Conservation (phyloP, 768 basidiomycete genomes). For the Leccinellum rugosiceps region DNA sequence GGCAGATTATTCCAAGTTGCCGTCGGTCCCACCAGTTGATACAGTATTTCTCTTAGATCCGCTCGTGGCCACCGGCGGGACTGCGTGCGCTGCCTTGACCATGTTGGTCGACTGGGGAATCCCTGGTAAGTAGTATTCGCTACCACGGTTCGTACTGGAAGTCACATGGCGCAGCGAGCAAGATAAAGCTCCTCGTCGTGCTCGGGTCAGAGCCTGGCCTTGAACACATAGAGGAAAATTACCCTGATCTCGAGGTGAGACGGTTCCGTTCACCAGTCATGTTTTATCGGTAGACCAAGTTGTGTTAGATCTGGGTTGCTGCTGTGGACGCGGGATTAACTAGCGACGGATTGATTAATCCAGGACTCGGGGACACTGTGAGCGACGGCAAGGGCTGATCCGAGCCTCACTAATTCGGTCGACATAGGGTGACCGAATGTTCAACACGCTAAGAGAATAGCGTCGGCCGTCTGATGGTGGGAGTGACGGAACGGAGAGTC, state of each 20-base stretch:
- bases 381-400: slow-evolving; percentile 26
- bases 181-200: slow-evolving; percentile 80
- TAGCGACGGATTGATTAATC: slow-evolving; percentile 73
- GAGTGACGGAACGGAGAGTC: too few species aligned
- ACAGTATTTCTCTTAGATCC: slow-evolving; percentile 88
- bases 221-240: slow-evolving; percentile 55
- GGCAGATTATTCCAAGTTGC: slow-evolving; percentile 88
- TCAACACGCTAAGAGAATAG: slow-evolving; percentile 60
- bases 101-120: slow-evolving; percentile 89
- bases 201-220: slow-evolving; percentile 79
- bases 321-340: slow-evolving; percentile 77
- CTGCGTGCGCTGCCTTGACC: slow-evolving; percentile 78
- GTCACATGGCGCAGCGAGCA: slow-evolving; percentile 41
- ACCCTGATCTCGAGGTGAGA: slow-evolving; percentile 77
- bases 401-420: not conserved
- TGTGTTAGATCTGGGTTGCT: slow-evolving; percentile 76
- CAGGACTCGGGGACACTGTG: slow-evolving; percentile 89
- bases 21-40: slow-evolving; percentile 71
- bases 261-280: not conserved
- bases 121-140: slow-evolving; percentile 42
- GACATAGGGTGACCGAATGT: slow-evolving; percentile 77
- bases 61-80: slow-evolving; percentile 91
- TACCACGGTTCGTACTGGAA: not conserved
- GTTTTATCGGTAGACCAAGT: not conserved
- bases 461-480: not conserved